Percentiles rank a stretch among this genome's conserved stretches.
Evolutionary conservation across 805 yeast species (phyloP).

Genomic region (Tetrapisispora taiwanensis): DNA sequence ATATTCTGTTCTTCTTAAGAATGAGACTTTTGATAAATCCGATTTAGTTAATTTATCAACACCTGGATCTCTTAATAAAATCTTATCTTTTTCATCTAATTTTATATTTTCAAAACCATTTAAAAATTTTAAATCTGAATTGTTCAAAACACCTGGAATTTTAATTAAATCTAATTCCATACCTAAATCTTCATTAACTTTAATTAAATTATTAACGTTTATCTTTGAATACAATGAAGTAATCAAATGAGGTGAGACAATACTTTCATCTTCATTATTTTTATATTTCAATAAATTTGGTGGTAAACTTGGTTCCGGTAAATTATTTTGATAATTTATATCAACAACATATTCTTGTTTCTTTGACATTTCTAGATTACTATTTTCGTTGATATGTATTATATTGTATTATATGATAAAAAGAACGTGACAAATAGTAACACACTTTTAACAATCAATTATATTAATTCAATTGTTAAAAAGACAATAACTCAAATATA

Average conservation of each 20-base stretch:
- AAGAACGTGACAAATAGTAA: too few species aligned
- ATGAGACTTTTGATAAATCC: slow-evolving; percentile 44
- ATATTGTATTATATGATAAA: too few species aligned
- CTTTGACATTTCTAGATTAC: slow-evolving; percentile 28
- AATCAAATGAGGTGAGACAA: slow-evolving; percentile 46
- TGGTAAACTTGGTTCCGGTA: slow-evolving; percentile 90
- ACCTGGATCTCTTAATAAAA: slow-evolving; percentile 72
- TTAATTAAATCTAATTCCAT: slow-evolving; percentile 65
- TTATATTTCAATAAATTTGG: slow-evolving; percentile 66
- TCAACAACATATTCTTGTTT: slow-evolving; percentile 75
- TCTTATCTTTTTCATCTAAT: slow-evolving; percentile 70
- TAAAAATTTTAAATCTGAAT: slow-evolving; percentile 39
- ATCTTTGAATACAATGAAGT: slow-evolving; percentile 67
- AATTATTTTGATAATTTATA: slow-evolving; percentile 69
- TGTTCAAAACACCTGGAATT: slow-evolving; percentile 58
- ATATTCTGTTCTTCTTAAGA: slow-evolving; percentile 90
- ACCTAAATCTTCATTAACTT: slow-evolving; percentile 55
- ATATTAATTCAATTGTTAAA: too few species aligned
- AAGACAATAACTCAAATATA: too few species aligned
- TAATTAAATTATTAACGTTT: slow-evolving; percentile 53
- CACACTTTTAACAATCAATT: too few species aligned
- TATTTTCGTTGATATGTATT: not conserved
- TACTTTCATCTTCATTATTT: slow-evolving; percentile 31
- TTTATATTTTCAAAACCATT: slow-evolving; percentile 33
- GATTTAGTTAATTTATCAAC: slow-evolving; percentile 28